Evolutionary conservation across 306 rosid species (phyloP).

Genomic region (Neltuma alba): DNA sequence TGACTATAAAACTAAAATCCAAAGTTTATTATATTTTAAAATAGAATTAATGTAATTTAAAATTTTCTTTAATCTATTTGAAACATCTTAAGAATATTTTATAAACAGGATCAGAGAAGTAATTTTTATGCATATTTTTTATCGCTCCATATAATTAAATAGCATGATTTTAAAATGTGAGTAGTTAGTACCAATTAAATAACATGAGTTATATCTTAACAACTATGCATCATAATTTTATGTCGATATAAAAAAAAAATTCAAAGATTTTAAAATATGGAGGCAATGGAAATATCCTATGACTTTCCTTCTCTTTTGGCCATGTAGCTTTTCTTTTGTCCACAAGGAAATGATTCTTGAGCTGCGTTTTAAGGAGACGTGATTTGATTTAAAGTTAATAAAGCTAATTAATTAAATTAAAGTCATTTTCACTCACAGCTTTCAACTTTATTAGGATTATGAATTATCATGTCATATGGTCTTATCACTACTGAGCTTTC

Average conservation of each 20-base stretch:
- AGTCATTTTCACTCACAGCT: conserved; percentile 12
- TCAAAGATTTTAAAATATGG: too few species aligned
- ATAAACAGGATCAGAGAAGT: too few species aligned
- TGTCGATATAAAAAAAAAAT: neutral
- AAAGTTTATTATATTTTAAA: too few species aligned
- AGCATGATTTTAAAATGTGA: too few species aligned
- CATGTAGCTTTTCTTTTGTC: neutral
- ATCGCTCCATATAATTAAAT: too few species aligned
- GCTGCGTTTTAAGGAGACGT: neutral
- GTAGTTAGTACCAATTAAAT: too few species aligned
- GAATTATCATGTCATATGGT: neutral
- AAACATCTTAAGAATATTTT: too few species aligned
- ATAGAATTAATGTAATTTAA: too few species aligned
- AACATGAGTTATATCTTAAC: neutral
- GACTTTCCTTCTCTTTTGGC: neutral
- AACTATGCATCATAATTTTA: neutral
- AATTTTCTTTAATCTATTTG: too few species aligned
- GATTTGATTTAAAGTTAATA: neutral
- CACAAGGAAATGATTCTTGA: neutral
- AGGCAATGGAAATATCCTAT: neutral
- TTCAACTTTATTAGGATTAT: conserved; percentile 34
- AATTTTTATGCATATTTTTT: too few species aligned
- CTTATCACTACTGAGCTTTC: conserved; percentile 8
- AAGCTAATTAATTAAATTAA: neutral
- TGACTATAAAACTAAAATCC: too few species aligned